Conservation (phyloP, 2,329 filamentous ascomycete genomes). For the Neonectria magnoliae region DNA sequence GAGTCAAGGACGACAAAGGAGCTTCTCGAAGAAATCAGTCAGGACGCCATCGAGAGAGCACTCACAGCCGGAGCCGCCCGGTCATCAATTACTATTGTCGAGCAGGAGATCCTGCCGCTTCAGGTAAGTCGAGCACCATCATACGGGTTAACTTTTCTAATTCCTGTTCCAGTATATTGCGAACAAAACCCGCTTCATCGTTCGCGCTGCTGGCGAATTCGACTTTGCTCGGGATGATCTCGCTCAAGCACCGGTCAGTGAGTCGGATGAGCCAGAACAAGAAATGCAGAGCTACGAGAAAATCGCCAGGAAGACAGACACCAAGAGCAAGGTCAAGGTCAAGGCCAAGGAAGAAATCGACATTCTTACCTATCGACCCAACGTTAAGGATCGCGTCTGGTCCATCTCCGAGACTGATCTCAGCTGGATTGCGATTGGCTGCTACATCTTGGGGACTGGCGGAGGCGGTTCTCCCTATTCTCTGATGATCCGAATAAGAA, state of each 20-base stretch:
- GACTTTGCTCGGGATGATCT: slow-evolving; percentile 49
- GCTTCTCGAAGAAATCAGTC: slow-evolving; percentile 50
- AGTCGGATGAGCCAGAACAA: slow-evolving; percentile 7
- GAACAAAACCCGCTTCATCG: slow-evolving; percentile 65
- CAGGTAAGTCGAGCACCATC: slow-evolving; percentile 47
- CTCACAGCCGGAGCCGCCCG: slow-evolving; percentile 57
- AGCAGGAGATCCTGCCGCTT: slow-evolving; percentile 64
- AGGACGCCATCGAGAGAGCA: slow-evolving; percentile 55
- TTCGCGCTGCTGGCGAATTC: slow-evolving; percentile 68
- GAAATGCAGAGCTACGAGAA: slow-evolving; percentile 39
- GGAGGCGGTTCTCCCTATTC: slow-evolving; percentile 67
- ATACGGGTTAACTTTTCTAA: slow-evolving; percentile 15
- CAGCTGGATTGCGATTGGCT: slow-evolving; percentile 65
- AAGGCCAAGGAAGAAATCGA: slow-evolving; percentile 43
- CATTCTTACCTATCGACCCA: slow-evolving; percentile 58
- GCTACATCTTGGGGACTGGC: slow-evolving; percentile 70
- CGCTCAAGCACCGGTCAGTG: slow-evolving; percentile 2
- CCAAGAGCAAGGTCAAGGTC: slow-evolving; percentile 1
- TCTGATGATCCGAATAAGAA: slow-evolving; percentile 60
- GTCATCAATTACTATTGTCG: slow-evolving; percentile 58
- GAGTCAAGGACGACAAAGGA: slow-evolving; percentile 52
- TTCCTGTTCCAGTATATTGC: slow-evolving; percentile 52
- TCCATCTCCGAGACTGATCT: slow-evolving; percentile 67
- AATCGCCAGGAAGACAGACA: slow-evolving; percentile 5
- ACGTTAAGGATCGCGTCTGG: slow-evolving; percentile 63